These are phyloP conservation scores for Colletotrichum nymphaeae DNA, from an alignment of 2,329 filamentous ascomycete genomes.

Conservation along the genomic window DNA sequence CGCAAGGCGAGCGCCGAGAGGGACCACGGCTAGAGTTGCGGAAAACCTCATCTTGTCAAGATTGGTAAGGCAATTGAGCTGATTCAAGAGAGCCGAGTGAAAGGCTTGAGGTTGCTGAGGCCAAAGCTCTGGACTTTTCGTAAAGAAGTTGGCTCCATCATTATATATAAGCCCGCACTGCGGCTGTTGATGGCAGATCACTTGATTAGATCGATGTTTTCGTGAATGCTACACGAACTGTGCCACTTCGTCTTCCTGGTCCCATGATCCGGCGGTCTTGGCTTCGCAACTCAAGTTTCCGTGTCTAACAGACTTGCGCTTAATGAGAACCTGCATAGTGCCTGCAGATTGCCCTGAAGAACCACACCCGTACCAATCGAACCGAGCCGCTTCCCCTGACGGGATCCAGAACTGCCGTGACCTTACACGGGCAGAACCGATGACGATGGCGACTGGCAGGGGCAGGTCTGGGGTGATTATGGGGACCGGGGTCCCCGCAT, in stretches of 20 bases:
- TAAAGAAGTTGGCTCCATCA: neutral
- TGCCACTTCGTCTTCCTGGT: neutral
- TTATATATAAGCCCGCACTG: neutral
- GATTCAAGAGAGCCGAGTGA: neutral
- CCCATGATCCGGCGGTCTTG: slow-evolving; percentile 1
- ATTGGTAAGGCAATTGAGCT: neutral
- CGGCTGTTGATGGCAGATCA: neutral
- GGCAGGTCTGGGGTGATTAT: neutral
- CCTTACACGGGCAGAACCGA: neutral
- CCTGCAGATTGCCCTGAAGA: slow-evolving; percentile 1
- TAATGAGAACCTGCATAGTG: neutral
- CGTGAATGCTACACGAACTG: neutral
- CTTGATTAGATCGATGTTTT: neutral
- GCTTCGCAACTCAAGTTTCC: neutral
- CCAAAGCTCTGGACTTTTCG: neutral
- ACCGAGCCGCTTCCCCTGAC: neutral
- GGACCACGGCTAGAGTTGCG: neutral
- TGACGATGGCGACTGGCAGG: slow-evolving; percentile 12
- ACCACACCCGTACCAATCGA: slow-evolving; percentile 21
- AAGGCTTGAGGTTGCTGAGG: neutral
- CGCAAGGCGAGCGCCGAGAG: neutral
- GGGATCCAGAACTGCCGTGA: slow-evolving; percentile 1
- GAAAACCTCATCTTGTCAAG: slow-evolving; percentile 13
- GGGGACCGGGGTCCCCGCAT: slow-evolving; percentile 14
- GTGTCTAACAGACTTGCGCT: neutral